Percentiles rank a stretch among this genome's conserved stretches.
Evolutionary conservation across 129 eudicot species (phyloP).

Genomic region (Tagetes erecta): DNA sequence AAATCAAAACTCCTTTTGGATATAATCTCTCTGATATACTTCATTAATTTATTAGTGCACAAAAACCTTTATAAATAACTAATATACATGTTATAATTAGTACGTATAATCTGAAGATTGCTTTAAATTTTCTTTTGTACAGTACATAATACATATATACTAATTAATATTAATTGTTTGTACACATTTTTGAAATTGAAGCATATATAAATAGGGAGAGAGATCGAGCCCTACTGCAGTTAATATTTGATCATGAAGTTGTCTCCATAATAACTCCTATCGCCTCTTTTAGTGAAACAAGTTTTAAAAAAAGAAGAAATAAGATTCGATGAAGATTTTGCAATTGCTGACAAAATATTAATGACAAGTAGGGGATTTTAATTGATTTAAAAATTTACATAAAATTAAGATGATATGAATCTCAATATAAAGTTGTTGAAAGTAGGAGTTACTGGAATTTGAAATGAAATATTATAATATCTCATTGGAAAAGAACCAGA

Average conservation of each 20-base stretch:
- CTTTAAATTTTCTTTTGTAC: too few relatives aligned
- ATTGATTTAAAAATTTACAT: constrained; percentile 6
- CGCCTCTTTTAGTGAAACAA: not conserved
- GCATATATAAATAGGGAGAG: not conserved
- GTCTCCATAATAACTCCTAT: constrained; percentile 21
- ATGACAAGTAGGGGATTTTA: constrained; percentile 20
- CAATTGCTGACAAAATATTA: constrained; percentile 21
- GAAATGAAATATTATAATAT: constrained; percentile 6
- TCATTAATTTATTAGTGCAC: too few relatives aligned
- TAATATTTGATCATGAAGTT: constrained; percentile 11
- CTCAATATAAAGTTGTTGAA: constrained; percentile 39
- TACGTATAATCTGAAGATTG: too few relatives aligned
- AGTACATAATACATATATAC: too few relatives aligned
- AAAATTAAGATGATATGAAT: not conserved
- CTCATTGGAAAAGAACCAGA: constrained; percentile 31
- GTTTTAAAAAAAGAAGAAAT: not conserved
- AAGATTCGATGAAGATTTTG: constrained; percentile 14
- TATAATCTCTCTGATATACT: too few relatives aligned
- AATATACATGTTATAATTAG: too few relatives aligned
- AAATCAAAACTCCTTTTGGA: too few relatives aligned
- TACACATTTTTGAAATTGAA: too few relatives aligned
- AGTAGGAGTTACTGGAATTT: constrained; percentile 26
- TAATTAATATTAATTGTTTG: too few relatives aligned
- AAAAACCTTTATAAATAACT: too few relatives aligned
- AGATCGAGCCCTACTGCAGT: constrained; percentile 8